These are phyloP conservation scores for Dichotomocladium elegans DNA, from an alignment of 371 early-diverging fungal genomes.

Conservation along the genomic window DNA sequence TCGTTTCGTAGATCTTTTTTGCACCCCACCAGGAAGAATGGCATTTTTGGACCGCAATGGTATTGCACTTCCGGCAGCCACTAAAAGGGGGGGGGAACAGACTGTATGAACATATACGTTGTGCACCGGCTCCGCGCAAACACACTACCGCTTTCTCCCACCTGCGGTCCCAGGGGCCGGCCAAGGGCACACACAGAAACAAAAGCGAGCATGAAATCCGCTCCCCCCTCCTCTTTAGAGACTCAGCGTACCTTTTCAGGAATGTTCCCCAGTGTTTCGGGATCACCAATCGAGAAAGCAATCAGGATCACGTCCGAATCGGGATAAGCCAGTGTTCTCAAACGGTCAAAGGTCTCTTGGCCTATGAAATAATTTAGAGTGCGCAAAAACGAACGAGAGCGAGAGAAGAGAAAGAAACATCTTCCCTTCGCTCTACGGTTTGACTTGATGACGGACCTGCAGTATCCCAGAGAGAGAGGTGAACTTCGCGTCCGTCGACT, in stretches of 20 bases:
- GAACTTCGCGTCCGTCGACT: slow-evolving; percentile 57
- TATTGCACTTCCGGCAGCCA: slow-evolving; percentile 80
- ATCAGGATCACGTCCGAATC: slow-evolving; percentile 88
- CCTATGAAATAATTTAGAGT: slow-evolving; percentile 14
- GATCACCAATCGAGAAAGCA: slow-evolving; percentile 76
- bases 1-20: slow-evolving; percentile 84
- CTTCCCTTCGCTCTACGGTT: too few species aligned
- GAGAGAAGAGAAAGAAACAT: too few species aligned
- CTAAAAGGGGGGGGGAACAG: too few species aligned
- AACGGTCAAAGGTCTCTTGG: slow-evolving; percentile 92
- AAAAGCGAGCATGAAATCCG: too few species aligned
- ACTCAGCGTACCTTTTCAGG: slow-evolving; percentile 49
- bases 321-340: slow-evolving; percentile 87
- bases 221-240: too few species aligned
- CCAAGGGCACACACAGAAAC: too few species aligned
- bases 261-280: slow-evolving; percentile 85
- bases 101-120: too few species aligned
- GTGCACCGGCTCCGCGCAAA: too few species aligned
- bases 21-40: slow-evolving; percentile 77
- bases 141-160: too few species aligned
- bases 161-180: too few species aligned
- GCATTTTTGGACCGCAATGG: slow-evolving; percentile 71
- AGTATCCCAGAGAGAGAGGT: slow-evolving; percentile 67
- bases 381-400: not conserved
- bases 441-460: too few species aligned